Base-by-base conservation (phyloP, 768 basidiomycete genomes). In the Termitomyces sp. region DNA sequence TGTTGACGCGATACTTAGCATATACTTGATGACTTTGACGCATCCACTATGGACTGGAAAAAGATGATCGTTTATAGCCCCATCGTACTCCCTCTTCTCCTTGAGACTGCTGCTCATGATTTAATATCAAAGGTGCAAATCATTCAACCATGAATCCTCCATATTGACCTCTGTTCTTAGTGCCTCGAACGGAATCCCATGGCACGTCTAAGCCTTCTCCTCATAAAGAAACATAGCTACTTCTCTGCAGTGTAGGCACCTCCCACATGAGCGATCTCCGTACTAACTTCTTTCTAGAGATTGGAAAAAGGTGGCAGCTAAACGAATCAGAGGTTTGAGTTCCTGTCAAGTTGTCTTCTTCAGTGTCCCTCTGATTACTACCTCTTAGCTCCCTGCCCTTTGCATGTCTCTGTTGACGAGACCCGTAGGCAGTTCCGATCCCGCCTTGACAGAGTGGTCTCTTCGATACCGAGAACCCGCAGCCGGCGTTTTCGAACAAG, bases 151-250 rank as follows among this genome's bases (percentile, higher is more conserved):
- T 9, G 27, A 2, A 7, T 12, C 6, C 18, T 30, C 43, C 30
- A 22, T 30, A 24, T 6, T 30, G 44, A 52, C 27, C 14, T 52
- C 50, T 33, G 53, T 61, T 46, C 26, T 40, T 18, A 85, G 84
- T 86, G 84, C 58, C 66, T 85, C 18, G 79, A 85, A 68, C 76
- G 80, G 24, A 86, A 87, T 65, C 78, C 85, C 14, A 67, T 71
- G 3, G 62, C 81, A 26, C 79, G 84, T 36, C 66, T 74, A 51
- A 69, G 68, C 54, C 74, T 79, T 44, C 59, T 70, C 18, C 67
- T 71, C 14, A 74, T 84, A 45, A 80, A 73, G 64, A 65, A 63
- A 12, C 84, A 87, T 65, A 56, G 66, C 14, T 85, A 82, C 64
- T 85, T 87, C 62, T 62, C 68, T 8, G 64, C 68, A 4, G 71